A percentile compares a stretch with the other conserved stretches of the same genome.
phyloP scores from a whole-genome alignment of 2,329 filamentous ascomycete genomes.

The Cladosporium sp. region DNA sequence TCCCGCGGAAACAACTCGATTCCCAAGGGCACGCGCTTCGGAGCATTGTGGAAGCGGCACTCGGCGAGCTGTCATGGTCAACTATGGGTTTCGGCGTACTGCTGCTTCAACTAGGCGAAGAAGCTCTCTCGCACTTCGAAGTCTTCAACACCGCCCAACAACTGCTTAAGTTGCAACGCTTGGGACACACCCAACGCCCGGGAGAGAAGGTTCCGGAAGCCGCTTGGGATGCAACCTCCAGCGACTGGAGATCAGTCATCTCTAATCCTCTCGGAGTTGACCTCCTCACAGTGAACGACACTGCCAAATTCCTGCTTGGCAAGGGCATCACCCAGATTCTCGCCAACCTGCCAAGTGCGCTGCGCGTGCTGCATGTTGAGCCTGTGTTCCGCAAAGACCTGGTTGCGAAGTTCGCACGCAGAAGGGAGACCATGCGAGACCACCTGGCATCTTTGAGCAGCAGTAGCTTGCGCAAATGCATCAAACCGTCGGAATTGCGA shows the following conservation, averaged over 20 bases:
- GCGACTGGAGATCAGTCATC: neutral
- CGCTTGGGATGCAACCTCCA: conserved; percentile 2
- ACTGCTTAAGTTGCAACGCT: neutral
- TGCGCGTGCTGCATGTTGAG: conserved; percentile 24
- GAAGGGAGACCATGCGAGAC: conserved; percentile 9
- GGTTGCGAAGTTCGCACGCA: conserved; percentile 17
- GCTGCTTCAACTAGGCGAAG: neutral
- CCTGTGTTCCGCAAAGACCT: conserved; percentile 24
- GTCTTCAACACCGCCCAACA: neutral
- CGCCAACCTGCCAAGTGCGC: neutral
- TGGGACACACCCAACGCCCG: neutral
- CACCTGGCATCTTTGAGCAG: neutral
- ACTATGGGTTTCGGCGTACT: conserved; percentile 4
- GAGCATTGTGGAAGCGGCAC: neutral
- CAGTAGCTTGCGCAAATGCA: neutral
- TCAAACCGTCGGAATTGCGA: neutral
- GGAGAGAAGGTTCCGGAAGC: neutral
- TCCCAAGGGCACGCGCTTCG: neutral
- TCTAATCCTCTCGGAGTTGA: conserved; percentile 16
- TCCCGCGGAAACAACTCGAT: conserved; percentile 3
- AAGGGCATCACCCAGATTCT: conserved; percentile 20
- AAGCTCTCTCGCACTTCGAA: neutral
- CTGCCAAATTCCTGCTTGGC: conserved; percentile 22
- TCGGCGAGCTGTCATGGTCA: neutral
- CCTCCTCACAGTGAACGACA: conserved; percentile 21